These are phyloP conservation scores for Cucurbita ficifolia DNA, from an alignment of 306 rosid genomes.

Conservation along the genomic window DNA sequence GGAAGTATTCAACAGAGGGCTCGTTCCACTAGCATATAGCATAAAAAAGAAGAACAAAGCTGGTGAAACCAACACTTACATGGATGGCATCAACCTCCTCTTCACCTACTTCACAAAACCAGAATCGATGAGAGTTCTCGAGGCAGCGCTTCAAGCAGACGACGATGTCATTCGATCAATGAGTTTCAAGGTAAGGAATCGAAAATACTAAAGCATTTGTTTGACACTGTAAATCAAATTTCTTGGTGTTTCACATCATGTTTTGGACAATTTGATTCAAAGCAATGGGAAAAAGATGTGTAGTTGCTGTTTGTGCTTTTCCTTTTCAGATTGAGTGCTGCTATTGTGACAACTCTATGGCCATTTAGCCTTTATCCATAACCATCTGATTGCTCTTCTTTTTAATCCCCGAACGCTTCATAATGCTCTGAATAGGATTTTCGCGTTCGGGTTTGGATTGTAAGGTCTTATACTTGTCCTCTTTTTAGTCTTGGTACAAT, in stretches of 20 bases:
- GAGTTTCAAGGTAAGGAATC: constrained; percentile 61
- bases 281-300: constrained; percentile 5
- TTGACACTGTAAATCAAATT: not conserved
- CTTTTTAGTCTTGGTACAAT: no score
- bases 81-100: constrained; percentile 85
- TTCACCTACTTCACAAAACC: constrained; percentile 84
- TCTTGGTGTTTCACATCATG: not conserved
- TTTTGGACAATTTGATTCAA: constrained; percentile 4
- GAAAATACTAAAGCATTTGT: constrained; percentile 17
- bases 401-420: no score
- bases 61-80: constrained; percentile 59
- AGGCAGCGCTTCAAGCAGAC: constrained; percentile 36
- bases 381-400: not conserved
- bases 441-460: no score
- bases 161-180: constrained; percentile 56
- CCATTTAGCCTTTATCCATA: not conserved
- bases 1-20: constrained; percentile 87
- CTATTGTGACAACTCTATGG: not conserved
- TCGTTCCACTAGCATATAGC: constrained; percentile 64
- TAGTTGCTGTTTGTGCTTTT: not conserved
- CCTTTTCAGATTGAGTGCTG: not conserved
- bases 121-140: constrained; percentile 39
- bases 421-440: no score
- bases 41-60: constrained; percentile 80
- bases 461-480: no score